These are phyloP conservation scores for Raffaelea arxii DNA, from an alignment of 2,329 filamentous ascomycete genomes.

Conservation along the genomic window DNA sequence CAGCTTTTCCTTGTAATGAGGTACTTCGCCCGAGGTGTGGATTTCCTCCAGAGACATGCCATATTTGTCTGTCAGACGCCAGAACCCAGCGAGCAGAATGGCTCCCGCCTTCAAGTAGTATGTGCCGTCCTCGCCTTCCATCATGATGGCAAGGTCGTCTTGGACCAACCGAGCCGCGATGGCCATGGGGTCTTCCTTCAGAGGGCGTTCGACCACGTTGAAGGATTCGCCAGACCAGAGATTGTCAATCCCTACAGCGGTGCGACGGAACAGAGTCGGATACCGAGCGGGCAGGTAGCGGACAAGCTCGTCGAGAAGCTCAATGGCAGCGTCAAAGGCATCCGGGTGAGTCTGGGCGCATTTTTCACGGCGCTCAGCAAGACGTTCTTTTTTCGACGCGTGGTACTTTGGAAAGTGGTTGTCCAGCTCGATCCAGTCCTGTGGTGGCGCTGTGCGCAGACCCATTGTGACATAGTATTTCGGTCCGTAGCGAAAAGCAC, in stretches of 20 bases:
- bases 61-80: conserved; percentile 71
- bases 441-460: conserved; percentile 56
- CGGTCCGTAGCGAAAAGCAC: conserved; percentile 68
- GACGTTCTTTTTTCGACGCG: conserved; percentile 58
- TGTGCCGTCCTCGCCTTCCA: conserved; percentile 64
- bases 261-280: conserved; percentile 57
- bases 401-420: conserved; percentile 68
- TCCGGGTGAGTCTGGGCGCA: conserved; percentile 61
- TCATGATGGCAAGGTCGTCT: conserved; percentile 78
- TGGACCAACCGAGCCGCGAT: conserved; percentile 64
- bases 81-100: conserved; percentile 72
- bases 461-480: conserved; percentile 73
- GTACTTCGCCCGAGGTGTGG: conserved; percentile 68
- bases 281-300: conserved; percentile 67
- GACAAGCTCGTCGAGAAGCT: conserved; percentile 64
- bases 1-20: conserved; percentile 59
- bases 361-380: conserved; percentile 54
- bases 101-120: conserved; percentile 73
- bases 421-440: conserved; percentile 80
- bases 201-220: conserved; percentile 52
- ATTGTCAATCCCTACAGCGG: conserved; percentile 58
- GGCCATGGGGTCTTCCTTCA: conserved; percentile 70
- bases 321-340: conserved; percentile 61
- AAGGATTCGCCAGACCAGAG: conserved; percentile 62
- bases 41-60: conserved; percentile 73